These are phyloP conservation scores for Boeremia lycopersici DNA, from an alignment of 2,329 filamentous ascomycete genomes.

Conservation along the genomic window DNA sequence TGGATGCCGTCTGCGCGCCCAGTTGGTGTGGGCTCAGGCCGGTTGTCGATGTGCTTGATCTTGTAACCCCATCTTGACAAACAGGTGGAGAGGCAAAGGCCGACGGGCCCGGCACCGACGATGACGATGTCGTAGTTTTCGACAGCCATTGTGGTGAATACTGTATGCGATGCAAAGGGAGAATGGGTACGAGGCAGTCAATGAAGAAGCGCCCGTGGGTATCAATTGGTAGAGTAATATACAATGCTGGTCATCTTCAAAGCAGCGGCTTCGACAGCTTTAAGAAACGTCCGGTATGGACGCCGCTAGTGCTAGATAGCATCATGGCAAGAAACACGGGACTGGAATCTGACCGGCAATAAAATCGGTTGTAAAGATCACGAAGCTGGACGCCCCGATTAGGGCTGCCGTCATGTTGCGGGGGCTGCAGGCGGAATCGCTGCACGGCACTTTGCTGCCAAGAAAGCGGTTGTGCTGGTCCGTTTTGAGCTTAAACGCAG, in stretches of 20 bases:
- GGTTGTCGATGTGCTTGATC: constrained; percentile 93
- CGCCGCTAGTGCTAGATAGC: constrained; percentile 22
- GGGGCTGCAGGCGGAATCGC: constrained; percentile 31
- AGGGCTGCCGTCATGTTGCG: constrained; percentile 37
- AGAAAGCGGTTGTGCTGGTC: background rate
- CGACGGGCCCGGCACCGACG: constrained; percentile 86
- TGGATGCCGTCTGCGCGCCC: constrained; percentile 92
- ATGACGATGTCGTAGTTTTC: constrained; percentile 75
- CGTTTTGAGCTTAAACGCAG: background rate
- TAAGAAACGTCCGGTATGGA: constrained; percentile 22
- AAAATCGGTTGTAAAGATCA: constrained; percentile 29
- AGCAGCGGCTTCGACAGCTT: constrained; percentile 17
- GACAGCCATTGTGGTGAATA: constrained; percentile 22
- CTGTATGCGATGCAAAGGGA: background rate
- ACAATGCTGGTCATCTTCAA: constrained; percentile 5
- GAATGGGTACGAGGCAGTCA: background rate
- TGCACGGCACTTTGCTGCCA: constrained; percentile 32
- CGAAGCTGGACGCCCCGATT: constrained; percentile 21
- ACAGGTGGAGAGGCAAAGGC: constrained; percentile 84
- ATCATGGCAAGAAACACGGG: constrained; percentile 36
- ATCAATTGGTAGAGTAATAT: constrained; percentile 10
- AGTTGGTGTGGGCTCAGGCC: constrained; percentile 81
- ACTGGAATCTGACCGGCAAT: constrained; percentile 30
- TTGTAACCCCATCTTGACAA: constrained; percentile 92
- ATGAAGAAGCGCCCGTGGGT: constrained; percentile 12